These are phyloP conservation scores for Kodamaea suecica DNA, from an alignment of 1,139 yeast genomes.

Conservation along the genomic window DNA sequence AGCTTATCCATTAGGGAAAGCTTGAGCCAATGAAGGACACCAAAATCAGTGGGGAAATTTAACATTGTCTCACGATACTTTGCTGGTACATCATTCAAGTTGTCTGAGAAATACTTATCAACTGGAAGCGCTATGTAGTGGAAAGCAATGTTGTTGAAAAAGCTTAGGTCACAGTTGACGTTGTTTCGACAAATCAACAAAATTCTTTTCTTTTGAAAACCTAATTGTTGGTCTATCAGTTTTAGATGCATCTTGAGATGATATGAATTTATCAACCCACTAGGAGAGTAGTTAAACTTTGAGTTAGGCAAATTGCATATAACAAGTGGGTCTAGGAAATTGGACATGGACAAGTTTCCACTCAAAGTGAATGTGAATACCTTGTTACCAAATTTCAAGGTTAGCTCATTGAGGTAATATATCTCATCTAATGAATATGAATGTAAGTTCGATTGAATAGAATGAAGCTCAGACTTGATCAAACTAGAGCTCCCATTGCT, in stretches of 20 bases:
- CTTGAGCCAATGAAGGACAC: conserved; percentile 18
- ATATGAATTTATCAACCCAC: conserved; percentile 13
- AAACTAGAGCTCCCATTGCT: neutral
- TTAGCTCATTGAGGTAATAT: conserved; percentile 18
- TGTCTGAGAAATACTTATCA: conserved; percentile 16
- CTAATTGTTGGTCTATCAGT: conserved; percentile 10
- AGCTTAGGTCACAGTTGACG: conserved; percentile 10
- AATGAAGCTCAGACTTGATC: conserved; percentile 6
- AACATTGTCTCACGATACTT: conserved; percentile 9
- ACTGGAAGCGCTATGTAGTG: conserved; percentile 15
- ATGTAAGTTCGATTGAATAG: conserved; percentile 3
- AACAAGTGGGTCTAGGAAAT: conserved; percentile 15
- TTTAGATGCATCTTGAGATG: conserved; percentile 11
- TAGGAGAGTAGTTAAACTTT: conserved; percentile 14
- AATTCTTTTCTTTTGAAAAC: conserved; percentile 8
- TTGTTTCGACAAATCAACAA: conserved; percentile 12
- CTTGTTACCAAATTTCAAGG: conserved; percentile 12
- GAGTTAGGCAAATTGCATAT: conserved; percentile 10
- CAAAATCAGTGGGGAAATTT: conserved; percentile 23
- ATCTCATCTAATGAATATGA: conserved; percentile 8
- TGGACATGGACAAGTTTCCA: conserved; percentile 14
- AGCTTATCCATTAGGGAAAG: conserved; percentile 8
- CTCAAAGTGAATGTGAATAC: conserved; percentile 11
- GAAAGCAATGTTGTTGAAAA: conserved; percentile 19
- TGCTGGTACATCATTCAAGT: too few species aligned